These are phyloP conservation scores for Apiospora saccharicola DNA, from an alignment of 2,329 filamentous ascomycete species.

Conservation along the genomic window DNA sequence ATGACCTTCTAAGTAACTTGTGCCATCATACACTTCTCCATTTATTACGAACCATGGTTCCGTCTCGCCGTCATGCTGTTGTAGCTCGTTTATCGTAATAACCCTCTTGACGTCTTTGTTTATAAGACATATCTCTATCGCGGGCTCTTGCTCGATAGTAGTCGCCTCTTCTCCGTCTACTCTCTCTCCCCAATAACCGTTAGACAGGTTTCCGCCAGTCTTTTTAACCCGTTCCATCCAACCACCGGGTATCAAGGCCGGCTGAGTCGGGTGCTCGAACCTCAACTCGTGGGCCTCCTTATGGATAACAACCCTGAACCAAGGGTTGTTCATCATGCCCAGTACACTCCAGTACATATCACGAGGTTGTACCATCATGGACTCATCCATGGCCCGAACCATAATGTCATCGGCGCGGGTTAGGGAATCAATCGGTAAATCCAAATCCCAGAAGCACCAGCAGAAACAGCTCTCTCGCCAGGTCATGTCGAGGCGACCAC, in stretches of 20 bases:
- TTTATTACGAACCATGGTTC: slow-evolving; percentile 89
- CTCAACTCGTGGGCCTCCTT: slow-evolving; percentile 69
- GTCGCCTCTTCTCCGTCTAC: slow-evolving; percentile 59
- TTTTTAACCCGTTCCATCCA: slow-evolving; percentile 96
- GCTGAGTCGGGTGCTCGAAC: slow-evolving; percentile 91
- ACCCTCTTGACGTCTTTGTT: slow-evolving; percentile 68
- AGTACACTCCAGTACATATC: slow-evolving; percentile 97
- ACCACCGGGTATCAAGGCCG: slow-evolving; percentile 77
- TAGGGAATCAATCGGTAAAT: slow-evolving; percentile 70
- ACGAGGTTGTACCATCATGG: slow-evolving; percentile 83
- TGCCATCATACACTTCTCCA: slow-evolving; percentile 89
- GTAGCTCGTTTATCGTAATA: slow-evolving; percentile 77
- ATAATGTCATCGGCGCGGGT: slow-evolving; percentile 74
- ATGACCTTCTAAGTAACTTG: slow-evolving; percentile 79
- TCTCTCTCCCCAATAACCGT: slow-evolving; percentile 86
- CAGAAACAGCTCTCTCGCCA: slow-evolving; percentile 86
- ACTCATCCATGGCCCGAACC: slow-evolving; percentile 88
- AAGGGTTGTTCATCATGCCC: slow-evolving; percentile 98
- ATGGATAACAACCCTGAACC: slow-evolving; percentile 83
- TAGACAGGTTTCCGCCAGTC: slow-evolving; percentile 77
- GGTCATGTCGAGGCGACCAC: slow-evolving; percentile 79
- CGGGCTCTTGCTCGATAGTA: slow-evolving; percentile 53
- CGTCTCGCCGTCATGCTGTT: slow-evolving; percentile 68
- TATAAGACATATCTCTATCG: slow-evolving; percentile 77
- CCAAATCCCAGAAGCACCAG: slow-evolving; percentile 90